A percentile compares a stretch with the other conserved stretches of the same genome.
Evolutionary conservation across 805 yeast species (phyloP).

Genomic region (Pichia ethanolica): DNA sequence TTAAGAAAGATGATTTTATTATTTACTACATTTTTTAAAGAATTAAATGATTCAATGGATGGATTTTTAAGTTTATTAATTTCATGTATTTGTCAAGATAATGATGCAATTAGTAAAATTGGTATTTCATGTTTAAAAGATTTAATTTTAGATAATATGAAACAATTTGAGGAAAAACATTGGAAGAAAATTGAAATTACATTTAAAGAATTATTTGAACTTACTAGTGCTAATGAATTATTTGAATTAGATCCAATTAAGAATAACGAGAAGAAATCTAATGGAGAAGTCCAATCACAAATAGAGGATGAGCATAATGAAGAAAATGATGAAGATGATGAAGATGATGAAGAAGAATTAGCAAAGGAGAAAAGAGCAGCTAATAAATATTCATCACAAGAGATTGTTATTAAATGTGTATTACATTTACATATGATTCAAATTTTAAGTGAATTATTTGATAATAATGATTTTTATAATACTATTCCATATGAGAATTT

Average conservation of each 20-base stretch:
- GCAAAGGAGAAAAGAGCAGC: too few species aligned
- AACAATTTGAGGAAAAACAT: conserved; percentile 53
- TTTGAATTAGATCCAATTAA: conserved; percentile 53
- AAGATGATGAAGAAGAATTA: conserved; percentile 7
- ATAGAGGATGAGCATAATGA: conserved; percentile 10
- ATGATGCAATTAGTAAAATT: conserved; percentile 91
- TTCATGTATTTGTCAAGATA: conserved; percentile 92
- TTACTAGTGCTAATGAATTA: conserved; percentile 82
- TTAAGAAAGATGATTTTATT: conserved; percentile 79
- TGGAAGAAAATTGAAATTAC: conserved; percentile 69
- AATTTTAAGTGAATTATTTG: conserved; percentile 72
- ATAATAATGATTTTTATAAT: conserved; percentile 58
- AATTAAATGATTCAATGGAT: conserved; percentile 64
- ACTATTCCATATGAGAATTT: conserved; percentile 61
- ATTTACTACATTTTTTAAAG: conserved; percentile 74
- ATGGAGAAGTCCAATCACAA: conserved; percentile 15
- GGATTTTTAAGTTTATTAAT: conserved; percentile 72
- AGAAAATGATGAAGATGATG: conserved; percentile 13
- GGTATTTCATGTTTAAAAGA: conserved; percentile 86
- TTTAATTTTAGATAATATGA: conserved; percentile 66
- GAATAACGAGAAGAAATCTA: conserved; percentile 2
- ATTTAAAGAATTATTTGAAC: conserved; percentile 61
- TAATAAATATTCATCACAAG: conserved; percentile 36
- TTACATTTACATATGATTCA: conserved; percentile 86
- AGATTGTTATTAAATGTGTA: conserved; percentile 84